Evolutionary conservation across 495 filamentous ascomycete genomes (phyloP).

Genomic region (Podospora tetraspora): DNA sequence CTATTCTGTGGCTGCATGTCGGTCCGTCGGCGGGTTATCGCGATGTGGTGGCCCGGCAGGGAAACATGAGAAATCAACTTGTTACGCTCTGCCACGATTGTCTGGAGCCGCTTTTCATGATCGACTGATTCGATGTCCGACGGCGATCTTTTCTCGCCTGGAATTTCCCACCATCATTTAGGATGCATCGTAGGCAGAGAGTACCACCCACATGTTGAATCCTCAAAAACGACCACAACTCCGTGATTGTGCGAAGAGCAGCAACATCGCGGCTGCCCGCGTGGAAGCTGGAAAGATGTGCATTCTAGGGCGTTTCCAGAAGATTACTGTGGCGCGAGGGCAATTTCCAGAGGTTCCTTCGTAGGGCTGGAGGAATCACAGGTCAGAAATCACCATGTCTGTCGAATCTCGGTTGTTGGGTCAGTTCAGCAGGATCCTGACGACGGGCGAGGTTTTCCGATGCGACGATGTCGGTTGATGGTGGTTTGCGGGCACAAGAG

Average conservation of each 20-base stretch:
- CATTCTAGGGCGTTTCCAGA: constrained; percentile 1
- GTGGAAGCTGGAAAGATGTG: background rate
- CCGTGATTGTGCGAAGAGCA: too few relatives aligned
- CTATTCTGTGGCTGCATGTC: background rate
- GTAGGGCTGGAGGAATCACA: background rate
- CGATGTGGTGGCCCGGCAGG: background rate
- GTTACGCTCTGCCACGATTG: background rate
- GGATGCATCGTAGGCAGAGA: too few relatives aligned
- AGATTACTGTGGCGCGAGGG: background rate
- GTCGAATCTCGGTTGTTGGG: background rate
- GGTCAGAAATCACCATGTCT: background rate
- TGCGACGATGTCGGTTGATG: background rate
- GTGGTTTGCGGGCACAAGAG: background rate
- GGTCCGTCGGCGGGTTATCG: background rate
- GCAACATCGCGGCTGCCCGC: background rate
- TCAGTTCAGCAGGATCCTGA: background rate
- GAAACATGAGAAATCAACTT: background rate
- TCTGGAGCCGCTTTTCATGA: background rate
- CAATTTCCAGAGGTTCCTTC: background rate
- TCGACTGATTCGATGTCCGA: background rate
- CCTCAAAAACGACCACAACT: background rate
- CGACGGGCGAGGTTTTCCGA: background rate
- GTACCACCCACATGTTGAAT: background rate
- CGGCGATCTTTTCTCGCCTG: background rate
- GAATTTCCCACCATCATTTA: background rate